These are phyloP conservation scores for Pseudonitzschia multiseries DNA, from an alignment of 108 stramenopile genomes.

Conservation along the genomic window DNA sequence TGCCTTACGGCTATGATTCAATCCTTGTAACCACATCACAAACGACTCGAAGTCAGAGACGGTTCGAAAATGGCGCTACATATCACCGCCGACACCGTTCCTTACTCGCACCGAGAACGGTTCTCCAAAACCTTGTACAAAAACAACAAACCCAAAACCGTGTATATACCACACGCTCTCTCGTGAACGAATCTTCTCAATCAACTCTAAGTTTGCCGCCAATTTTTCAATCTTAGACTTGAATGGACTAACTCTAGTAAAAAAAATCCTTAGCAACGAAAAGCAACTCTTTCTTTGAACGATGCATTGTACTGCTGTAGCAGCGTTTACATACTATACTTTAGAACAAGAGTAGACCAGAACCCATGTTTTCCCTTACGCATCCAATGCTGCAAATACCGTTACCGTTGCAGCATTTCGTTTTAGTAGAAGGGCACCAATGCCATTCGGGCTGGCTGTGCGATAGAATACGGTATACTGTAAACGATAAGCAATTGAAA, in stretches of 20 bases:
- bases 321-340: no score
- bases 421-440: no score
- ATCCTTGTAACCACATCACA: not conserved
- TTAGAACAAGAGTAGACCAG: no score
- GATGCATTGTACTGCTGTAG: no score
- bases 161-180: conserved; percentile 8
- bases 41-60: not conserved
- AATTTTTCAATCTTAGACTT: not conserved
- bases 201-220: not conserved
- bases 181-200: conserved; percentile 1
- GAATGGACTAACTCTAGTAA: not conserved
- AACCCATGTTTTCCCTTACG: no score
- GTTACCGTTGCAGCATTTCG: no score
- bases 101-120: not conserved
- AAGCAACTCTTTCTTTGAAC: no score
- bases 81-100: conserved; percentile 1
- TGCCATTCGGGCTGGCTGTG: no score
- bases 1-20: not conserved
- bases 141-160: conserved; percentile 7
- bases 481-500: no score
- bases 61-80: not conserved
- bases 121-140: conserved; percentile 15
- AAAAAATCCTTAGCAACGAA: not conserved
- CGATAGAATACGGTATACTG: no score
- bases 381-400: no score